phyloP scores from a whole-genome alignment of 1,139 yeast genomes.

The Saccharomyces hybrid region DNA sequence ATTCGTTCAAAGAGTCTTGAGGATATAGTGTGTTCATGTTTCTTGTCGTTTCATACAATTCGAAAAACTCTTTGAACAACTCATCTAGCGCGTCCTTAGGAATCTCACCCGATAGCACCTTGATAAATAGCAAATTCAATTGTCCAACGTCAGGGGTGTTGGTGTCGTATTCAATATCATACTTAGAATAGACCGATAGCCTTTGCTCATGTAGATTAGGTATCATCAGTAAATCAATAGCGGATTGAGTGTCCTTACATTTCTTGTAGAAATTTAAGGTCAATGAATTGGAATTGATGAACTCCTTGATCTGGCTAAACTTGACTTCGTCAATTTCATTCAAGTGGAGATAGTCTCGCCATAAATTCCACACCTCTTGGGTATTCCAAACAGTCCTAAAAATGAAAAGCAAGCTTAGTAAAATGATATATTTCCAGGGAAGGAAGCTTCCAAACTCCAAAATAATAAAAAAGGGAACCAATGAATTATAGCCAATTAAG shows the following conservation, averaged over 20 bases:
- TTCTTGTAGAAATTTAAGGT: conserved; percentile 3
- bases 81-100: conserved; percentile 3
- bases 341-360: conserved; percentile 19
- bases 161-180: not conserved
- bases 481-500: conserved; percentile 18
- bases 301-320: conserved; percentile 9
- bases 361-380: conserved; percentile 21
- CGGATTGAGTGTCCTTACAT: conserved; percentile 2
- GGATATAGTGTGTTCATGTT: conserved; percentile 1
- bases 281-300: conserved; percentile 6
- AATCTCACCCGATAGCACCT: not conserved
- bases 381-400: conserved; percentile 19
- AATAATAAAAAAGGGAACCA: conserved; percentile 17
- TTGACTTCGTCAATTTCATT: conserved; percentile 13
- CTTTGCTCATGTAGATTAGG: conserved; percentile 3
- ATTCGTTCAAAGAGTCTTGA: conserved; percentile 2
- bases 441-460: conserved; percentile 17
- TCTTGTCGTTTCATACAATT: not conserved
- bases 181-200: not conserved
- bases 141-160: conserved; percentile 1
- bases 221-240: conserved; percentile 3
- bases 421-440: conserved; percentile 13
- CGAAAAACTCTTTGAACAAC: conserved; percentile 1
- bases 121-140: not conserved
- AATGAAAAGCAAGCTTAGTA: conserved; percentile 12